Base-by-base conservation (phyloP, 2,329 filamentous ascomycete genomes). In the Juglanconis oblonga region DNA sequence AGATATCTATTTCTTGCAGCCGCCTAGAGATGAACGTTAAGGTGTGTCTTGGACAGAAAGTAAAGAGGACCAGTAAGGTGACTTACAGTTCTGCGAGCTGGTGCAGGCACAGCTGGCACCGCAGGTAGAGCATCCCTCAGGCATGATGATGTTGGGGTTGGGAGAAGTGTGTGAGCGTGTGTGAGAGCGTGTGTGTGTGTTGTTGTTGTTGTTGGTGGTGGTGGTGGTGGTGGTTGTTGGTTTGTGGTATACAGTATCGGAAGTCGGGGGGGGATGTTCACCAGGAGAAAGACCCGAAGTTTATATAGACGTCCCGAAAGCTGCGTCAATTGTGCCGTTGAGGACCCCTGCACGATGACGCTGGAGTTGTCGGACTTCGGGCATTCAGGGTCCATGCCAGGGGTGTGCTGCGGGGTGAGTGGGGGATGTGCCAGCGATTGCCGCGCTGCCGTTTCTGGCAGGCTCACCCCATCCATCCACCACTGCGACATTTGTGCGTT, bases 101-200 rank as follows among this genome's bases (percentile, higher is more conserved):
- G 44, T 49, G 45, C 54, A 61, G 45, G 57, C 54, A 55, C 61
- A 63, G 45, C 38, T n/a, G 4, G 33, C 24, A 29, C 57, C 57
- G 3, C 57, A 53, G n/a, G 53, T 38, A 35, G 57, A 54, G 54
- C 61, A 62, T 38, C 59, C 59, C 40, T 54, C 58, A 61, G 61
- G 33, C 61, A 63, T 63, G 50, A 40, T 61, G 54, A 54, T 57
- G 33, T 31, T 60, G 24, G 29, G 10, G 35, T 54, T 36, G 47
- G 11, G 31, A 9, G 31, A 45, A 24, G 5, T 11, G 6, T 17
- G n/a, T 24, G 32, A 8, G n/a, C 42, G 53, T n/a, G n/a, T n/a
- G n/a, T n/a, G n/a, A n/a, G n/a, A n/a, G n/a, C n/a, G 50, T 48
- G 51, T 40, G 10, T 53, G 44, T 14, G 13, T 48, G 29, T 35